phyloP scores from a whole-genome alignment of 2,329 filamentous ascomycete genomes.

The Venturiaceae sp. region DNA sequence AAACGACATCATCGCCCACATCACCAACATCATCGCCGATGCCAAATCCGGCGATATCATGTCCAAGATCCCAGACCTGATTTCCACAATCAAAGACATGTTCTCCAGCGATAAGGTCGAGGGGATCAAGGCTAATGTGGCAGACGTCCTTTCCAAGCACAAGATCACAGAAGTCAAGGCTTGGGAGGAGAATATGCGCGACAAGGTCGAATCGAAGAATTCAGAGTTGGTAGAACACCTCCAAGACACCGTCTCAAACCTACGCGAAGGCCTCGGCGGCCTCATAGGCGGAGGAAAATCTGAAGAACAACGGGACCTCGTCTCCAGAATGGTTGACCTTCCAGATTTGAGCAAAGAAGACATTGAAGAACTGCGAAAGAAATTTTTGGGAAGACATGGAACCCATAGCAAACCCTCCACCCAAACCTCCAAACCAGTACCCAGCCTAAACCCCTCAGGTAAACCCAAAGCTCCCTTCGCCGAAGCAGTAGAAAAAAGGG shows the following conservation, averaged over 20 bases:
- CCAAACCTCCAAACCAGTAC: too few relatives aligned
- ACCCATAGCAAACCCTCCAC: too few relatives aligned
- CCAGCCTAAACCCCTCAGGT: too few relatives aligned
- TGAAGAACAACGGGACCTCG: too few relatives aligned
- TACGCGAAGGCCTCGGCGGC: too few relatives aligned
- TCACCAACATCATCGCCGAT: not conserved
- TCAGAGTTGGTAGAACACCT: not conserved
- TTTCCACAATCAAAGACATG: not conserved
- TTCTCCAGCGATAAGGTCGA: not conserved
- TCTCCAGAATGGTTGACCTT: too few relatives aligned
- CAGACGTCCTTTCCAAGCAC: not conserved
- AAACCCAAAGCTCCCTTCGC: too few relatives aligned
- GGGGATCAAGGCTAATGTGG: not conserved
- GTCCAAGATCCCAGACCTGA: not conserved
- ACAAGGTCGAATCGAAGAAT: not conserved
- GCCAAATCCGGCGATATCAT: not conserved
- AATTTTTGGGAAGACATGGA: too few relatives aligned
- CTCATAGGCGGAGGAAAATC: too few relatives aligned
- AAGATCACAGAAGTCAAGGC: not conserved
- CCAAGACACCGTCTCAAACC: not conserved
- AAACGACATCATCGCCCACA: not conserved
- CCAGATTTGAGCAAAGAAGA: too few relatives aligned
- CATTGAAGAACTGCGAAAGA: too few relatives aligned
- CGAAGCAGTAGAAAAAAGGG: too few relatives aligned
- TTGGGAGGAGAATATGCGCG: not conserved